Evolutionary conservation across 1,139 yeast species (phyloP).

Genomic region (Saccharomycopsis phalli): DNA sequence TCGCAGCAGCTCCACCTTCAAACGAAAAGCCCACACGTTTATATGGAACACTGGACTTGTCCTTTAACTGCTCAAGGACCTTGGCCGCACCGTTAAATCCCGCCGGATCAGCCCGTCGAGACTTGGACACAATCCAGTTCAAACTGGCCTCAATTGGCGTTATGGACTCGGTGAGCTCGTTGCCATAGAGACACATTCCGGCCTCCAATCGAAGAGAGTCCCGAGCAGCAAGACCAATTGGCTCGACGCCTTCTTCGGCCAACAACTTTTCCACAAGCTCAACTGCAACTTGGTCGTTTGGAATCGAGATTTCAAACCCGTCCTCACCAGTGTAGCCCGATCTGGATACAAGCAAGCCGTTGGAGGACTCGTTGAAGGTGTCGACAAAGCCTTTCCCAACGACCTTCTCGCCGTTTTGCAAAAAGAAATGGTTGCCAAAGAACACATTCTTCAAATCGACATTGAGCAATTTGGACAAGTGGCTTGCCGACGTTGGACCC

Average conservation of each 20-base stretch:
- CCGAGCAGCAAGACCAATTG: constrained; percentile 94
- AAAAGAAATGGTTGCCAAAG: constrained; percentile 64
- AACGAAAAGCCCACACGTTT: constrained; percentile 68
- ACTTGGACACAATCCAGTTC: constrained; percentile 82
- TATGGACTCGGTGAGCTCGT: constrained; percentile 71
- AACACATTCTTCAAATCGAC: constrained; percentile 50
- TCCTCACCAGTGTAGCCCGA: constrained; percentile 98
- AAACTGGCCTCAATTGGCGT: constrained; percentile 87
- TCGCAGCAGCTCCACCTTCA: constrained; percentile 85
- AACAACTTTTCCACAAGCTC: constrained; percentile 58
- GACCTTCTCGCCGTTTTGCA: constrained; percentile 31
- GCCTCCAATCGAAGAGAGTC: constrained; percentile 94
- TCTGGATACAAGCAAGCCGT: constrained; percentile 67
- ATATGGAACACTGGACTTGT: constrained; percentile 47
- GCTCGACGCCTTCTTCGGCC: constrained; percentile 44
- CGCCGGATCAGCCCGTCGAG: constrained; percentile 48
- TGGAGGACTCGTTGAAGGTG: constrained; percentile 10
- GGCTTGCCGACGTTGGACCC: constrained; percentile 73
- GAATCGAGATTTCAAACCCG: constrained; percentile 88
- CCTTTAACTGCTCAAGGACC: constrained; percentile 61
- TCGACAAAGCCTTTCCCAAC: constrained; percentile 29
- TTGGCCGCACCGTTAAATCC: constrained; percentile 72
- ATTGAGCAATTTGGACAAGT: constrained; percentile 56
- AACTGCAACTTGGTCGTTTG: constrained; percentile 46
- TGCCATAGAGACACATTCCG: constrained; percentile 96